These are phyloP conservation scores for Rhodomyrtus tomentosa DNA, from an alignment of 345 rosid species.

Conservation along the genomic window DNA sequence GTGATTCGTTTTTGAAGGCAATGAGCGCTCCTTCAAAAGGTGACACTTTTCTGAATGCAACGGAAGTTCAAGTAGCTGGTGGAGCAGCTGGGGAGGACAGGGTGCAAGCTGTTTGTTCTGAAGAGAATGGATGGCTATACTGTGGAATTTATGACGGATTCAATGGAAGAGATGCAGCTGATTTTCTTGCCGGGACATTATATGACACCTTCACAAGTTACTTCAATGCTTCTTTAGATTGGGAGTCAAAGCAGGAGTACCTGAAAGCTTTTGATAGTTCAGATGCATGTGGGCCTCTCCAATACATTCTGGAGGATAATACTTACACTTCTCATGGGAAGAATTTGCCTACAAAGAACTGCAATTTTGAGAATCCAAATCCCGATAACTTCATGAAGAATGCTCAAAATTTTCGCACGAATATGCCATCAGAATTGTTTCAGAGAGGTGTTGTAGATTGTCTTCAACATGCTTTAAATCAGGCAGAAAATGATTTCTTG, in stretches of 20 bases:
- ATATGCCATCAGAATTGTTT: slow-evolving; percentile 13
- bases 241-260: slow-evolving; percentile 37
- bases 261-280: slow-evolving; percentile 7
- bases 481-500: slow-evolving; percentile 82
- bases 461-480: slow-evolving; percentile 62
- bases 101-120: slow-evolving; percentile 97
- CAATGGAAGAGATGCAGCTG: slow-evolving; percentile 98
- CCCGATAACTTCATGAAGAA: not conserved
- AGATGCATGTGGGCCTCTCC: slow-evolving; percentile 8
- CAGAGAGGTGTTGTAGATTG: slow-evolving; percentile 63
- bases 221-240: slow-evolving; percentile 35
- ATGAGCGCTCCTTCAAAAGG: slow-evolving; percentile 54
- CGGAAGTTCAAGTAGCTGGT: slow-evolving; percentile 90
- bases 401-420: slow-evolving; percentile 4
- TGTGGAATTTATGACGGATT: slow-evolving; percentile 94
- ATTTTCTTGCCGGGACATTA: slow-evolving; percentile 89
- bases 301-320: slow-evolving; percentile 12
- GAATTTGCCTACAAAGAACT: not conserved
- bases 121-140: slow-evolving; percentile 87
- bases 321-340: not conserved
- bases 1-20: slow-evolving; percentile 46
- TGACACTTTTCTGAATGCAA: slow-evolving; percentile 61
- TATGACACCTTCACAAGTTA: slow-evolving; percentile 59
- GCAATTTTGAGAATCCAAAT: not conserved
- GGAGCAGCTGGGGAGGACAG: slow-evolving; percentile 99